Evolutionary conservation across 73 alveolate species (phyloP).

Genomic region (Durusdinium trenchii): DNA sequence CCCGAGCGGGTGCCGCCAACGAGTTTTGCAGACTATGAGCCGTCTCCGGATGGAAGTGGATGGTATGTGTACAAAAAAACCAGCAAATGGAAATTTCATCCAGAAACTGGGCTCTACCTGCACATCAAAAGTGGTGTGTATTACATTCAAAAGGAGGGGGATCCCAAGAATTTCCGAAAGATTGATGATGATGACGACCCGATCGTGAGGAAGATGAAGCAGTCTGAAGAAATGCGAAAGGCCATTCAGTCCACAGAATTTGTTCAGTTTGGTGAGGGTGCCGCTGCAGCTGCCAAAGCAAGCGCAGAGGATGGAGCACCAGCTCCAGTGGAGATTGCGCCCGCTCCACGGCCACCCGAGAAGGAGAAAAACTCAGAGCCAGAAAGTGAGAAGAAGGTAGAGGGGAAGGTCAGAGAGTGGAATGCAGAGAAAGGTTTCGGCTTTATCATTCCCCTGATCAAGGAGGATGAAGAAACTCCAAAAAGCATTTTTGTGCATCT

Average conservation of each 20-base stretch:
- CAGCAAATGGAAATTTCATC: conserved; percentile 90
- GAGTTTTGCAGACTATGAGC: conserved; percentile 91
- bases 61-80: conserved; percentile 93
- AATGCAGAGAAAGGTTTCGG: conserved; percentile 80
- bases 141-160: conserved; percentile 86
- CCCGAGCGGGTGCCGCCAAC: conserved; percentile 94
- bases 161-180: conserved; percentile 76
- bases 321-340: conserved; percentile 48
- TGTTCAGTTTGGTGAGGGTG: conserved; percentile 82
- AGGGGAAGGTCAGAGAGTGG: conserved; percentile 76
- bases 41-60: conserved; percentile 74
- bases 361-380: conserved; percentile 58
- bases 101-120: conserved; percentile 86
- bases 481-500: conserved; percentile 90
- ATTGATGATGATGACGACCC: conserved; percentile 89
- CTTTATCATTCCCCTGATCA: conserved; percentile 63
- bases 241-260: conserved; percentile 91
- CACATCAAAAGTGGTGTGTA: conserved; percentile 72
- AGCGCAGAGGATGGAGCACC: conserved; percentile 45
- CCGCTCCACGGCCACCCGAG: conserved; percentile 82
- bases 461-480: conserved; percentile 88
- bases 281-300: conserved; percentile 34
- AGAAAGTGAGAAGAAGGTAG: conserved; percentile 56
- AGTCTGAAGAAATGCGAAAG: conserved; percentile 83
- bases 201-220: conserved; percentile 79